Conservation (phyloP, 2,329 filamentous ascomycete genomes). For the Cladophialophora bantiana region DNA sequence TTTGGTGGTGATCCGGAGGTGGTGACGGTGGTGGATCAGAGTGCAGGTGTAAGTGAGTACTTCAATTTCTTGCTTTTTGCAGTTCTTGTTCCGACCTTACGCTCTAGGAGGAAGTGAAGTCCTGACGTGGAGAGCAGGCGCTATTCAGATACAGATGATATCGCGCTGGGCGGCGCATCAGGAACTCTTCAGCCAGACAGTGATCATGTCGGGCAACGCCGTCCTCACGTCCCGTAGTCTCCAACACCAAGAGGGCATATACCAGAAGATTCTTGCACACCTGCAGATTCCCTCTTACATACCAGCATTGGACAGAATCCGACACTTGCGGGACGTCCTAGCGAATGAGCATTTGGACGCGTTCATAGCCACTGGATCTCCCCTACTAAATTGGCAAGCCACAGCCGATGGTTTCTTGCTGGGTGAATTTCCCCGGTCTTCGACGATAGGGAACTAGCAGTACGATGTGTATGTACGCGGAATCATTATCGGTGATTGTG, state of each 20-base stretch:
- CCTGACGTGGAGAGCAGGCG: no score
- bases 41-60: slow-evolving; percentile 38
- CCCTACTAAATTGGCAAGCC: no score
- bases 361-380: no score
- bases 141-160: no score
- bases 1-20: slow-evolving; percentile 46
- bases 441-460: background rate
- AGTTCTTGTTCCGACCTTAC: no score
- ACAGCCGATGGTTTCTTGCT: no score
- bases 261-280: slow-evolving; percentile 4
- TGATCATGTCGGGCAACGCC: slow-evolving; percentile 7
- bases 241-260: slow-evolving; percentile 6
- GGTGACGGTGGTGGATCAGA: slow-evolving; percentile 48
- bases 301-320: no score
- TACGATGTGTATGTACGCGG: background rate
- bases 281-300: background rate
- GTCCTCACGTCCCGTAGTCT: slow-evolving; percentile 2
- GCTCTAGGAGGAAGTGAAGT: no score
- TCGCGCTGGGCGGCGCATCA: no score
- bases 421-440: background rate
- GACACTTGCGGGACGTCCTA: no score
- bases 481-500: background rate
- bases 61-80: no score
- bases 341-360: no score
- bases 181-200: slow-evolving; percentile 1